Evolutionary conservation across 2,329 filamentous ascomycete genomes (phyloP).

Genomic region (Fusarium neocosmosporiellum): DNA sequence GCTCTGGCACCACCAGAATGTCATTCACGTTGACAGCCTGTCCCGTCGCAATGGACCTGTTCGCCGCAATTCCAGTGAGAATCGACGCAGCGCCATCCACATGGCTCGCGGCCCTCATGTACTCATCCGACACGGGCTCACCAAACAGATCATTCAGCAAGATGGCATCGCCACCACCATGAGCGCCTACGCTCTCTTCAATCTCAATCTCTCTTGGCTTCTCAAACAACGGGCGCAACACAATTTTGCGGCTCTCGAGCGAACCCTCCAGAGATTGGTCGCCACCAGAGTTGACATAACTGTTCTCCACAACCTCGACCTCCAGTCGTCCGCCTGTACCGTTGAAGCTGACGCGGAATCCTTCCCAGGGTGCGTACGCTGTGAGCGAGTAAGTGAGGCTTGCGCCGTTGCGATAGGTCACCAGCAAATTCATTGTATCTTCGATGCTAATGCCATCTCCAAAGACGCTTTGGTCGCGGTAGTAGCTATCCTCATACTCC

Average conservation of each 20-base stretch:
- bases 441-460: slow-evolving; percentile 73
- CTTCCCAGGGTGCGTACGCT: slow-evolving; percentile 73
- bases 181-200: slow-evolving; percentile 62
- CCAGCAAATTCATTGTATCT: slow-evolving; percentile 71
- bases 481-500: slow-evolving; percentile 71
- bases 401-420: slow-evolving; percentile 66
- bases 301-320: slow-evolving; percentile 71
- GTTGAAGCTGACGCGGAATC: slow-evolving; percentile 68
- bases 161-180: slow-evolving; percentile 70
- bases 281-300: slow-evolving; percentile 70
- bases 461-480: slow-evolving; percentile 72
- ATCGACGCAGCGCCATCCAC: slow-evolving; percentile 70
- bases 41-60: slow-evolving; percentile 66
- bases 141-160: slow-evolving; percentile 69
- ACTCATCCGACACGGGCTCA: slow-evolving; percentile 61
- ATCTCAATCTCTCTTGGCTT: slow-evolving; percentile 67
- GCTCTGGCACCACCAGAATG: slow-evolving; percentile 47
- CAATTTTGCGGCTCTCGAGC: slow-evolving; percentile 60
- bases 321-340: slow-evolving; percentile 69
- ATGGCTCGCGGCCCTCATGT: slow-evolving; percentile 66
- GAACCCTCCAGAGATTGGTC: slow-evolving; percentile 66
- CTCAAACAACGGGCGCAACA: slow-evolving; percentile 65
- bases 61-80: slow-evolving; percentile 69
- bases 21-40: slow-evolving; percentile 68
- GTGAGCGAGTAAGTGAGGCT: slow-evolving; percentile 69